Conservation (phyloP, 2,329 filamentous ascomycete species). For the Fusarium musae region DNA sequence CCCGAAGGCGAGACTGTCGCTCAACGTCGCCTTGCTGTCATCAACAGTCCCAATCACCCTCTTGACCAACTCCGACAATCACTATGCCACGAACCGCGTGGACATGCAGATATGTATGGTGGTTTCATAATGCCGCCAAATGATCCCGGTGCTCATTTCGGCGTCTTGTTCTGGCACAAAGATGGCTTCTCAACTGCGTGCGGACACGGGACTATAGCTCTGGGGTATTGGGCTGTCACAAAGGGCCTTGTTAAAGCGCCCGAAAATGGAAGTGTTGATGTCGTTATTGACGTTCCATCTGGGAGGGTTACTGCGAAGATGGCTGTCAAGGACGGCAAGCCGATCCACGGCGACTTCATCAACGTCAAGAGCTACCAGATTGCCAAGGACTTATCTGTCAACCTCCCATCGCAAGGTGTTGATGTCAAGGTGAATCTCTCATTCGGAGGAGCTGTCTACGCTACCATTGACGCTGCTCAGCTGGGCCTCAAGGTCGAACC, state of each 20-base stretch:
- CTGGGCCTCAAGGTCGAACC: constrained; percentile 23
- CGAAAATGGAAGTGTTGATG: constrained; percentile 11
- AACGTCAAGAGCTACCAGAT: constrained; percentile 35
- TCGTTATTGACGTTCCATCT: constrained; percentile 32
- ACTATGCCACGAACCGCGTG: constrained; percentile 28
- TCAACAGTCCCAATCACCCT: not conserved
- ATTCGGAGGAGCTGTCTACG: constrained; percentile 32
- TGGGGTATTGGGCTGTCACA: constrained; percentile 41
- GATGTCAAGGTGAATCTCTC: not conserved
- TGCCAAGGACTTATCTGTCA: not conserved
- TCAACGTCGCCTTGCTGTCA: constrained; percentile 6
- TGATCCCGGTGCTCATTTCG: constrained; percentile 37
- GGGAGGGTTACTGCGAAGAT: constrained; percentile 23
- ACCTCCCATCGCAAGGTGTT: not conserved
- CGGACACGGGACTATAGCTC: constrained; percentile 43
- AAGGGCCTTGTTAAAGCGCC: constrained; percentile 3
- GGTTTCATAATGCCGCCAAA: constrained; percentile 40
- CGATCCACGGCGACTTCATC: constrained; percentile 27
- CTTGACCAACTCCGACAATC: constrained; percentile 28
- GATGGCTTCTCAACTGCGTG: constrained; percentile 45
- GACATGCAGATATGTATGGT: constrained; percentile 43
- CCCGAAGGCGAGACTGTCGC: constrained; percentile 8
- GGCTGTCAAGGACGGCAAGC: not conserved
- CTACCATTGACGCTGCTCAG: constrained; percentile 14
- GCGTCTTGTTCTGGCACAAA: constrained; percentile 46